phyloP scores from a whole-genome alignment of 2,329 filamentous ascomycete genomes.

The Catunica adiposa region DNA sequence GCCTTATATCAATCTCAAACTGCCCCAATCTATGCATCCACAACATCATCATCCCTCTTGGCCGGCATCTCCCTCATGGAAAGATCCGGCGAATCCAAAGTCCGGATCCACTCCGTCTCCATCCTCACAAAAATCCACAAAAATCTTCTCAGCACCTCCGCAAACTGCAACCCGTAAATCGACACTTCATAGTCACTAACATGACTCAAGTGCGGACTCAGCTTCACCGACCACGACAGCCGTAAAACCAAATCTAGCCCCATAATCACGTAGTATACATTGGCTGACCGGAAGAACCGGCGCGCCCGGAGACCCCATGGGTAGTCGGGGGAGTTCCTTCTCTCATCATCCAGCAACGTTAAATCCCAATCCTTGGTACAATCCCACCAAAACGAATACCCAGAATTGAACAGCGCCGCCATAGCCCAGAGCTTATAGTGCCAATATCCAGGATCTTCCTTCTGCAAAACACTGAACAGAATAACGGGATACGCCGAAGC shows the following conservation, averaged over 20 bases:
- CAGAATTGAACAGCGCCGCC: slow-evolving; percentile 64
- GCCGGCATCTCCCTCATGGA: slow-evolving; percentile 55
- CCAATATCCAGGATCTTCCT: slow-evolving; percentile 30
- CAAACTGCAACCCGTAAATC: slow-evolving; percentile 70
- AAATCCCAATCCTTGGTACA: slow-evolving; percentile 94
- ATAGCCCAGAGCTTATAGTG: slow-evolving; percentile 47
- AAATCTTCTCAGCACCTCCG: slow-evolving; percentile 82
- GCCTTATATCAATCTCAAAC: no score
- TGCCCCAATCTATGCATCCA: slow-evolving; percentile 14
- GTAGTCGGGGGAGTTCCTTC: slow-evolving; percentile 44
- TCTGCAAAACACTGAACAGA: slow-evolving; percentile 57
- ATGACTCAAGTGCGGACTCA: slow-evolving; percentile 66
- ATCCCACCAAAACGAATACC: slow-evolving; percentile 98
- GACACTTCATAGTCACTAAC: slow-evolving; percentile 76
- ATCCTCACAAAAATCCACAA: slow-evolving; percentile 94
- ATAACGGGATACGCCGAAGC: slow-evolving; percentile 88
- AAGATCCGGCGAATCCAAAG: slow-evolving; percentile 49
- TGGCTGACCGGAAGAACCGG: slow-evolving; percentile 53
- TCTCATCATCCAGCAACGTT: slow-evolving; percentile 51
- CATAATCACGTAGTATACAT: slow-evolving; percentile 71
- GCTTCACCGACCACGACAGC: slow-evolving; percentile 81
- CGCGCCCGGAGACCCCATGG: slow-evolving; percentile 63
- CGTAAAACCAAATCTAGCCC: slow-evolving; percentile 62
- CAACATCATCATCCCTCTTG: slow-evolving; percentile 32
- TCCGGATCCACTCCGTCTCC: slow-evolving; percentile 78